A percentile compares a stretch with the other conserved stretches of the same genome.
Conservation (phyloP, 2,329 filamentous ascomycete species). For the Diaporthe eres region DNA sequence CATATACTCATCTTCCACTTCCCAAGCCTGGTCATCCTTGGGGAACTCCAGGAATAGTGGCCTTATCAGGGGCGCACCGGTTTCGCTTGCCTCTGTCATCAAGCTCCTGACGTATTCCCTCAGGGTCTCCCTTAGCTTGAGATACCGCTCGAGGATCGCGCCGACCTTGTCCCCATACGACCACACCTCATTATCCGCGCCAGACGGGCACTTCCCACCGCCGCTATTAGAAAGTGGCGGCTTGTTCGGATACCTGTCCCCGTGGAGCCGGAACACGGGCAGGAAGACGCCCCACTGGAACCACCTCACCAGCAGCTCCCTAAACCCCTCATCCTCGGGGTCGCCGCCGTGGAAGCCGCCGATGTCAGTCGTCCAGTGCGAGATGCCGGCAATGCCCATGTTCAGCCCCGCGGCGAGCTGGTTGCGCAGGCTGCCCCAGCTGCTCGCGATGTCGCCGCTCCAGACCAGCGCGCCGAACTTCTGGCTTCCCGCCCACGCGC, state of each 20-base stretch:
- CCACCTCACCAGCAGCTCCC: constrained; percentile 76
- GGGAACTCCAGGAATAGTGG: constrained; percentile 77
- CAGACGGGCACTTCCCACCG: constrained; percentile 60
- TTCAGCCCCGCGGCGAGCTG: constrained; percentile 75
- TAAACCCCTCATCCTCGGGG: constrained; percentile 67
- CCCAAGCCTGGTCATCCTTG: constrained; percentile 66
- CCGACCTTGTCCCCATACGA: constrained; percentile 74
- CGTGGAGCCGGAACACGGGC: constrained; percentile 77
- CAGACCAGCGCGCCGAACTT: constrained; percentile 76
- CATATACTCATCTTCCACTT: constrained; percentile 74
- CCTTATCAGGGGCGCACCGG: constrained; percentile 73
- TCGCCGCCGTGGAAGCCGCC: constrained; percentile 78
- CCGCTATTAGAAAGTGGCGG: constrained; percentile 52
- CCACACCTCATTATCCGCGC: constrained; percentile 76
- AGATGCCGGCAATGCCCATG: constrained; percentile 74
- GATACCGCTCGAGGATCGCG: constrained; percentile 71
- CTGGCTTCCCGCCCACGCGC: constrained; percentile 69
- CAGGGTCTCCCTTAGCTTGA: constrained; percentile 70
- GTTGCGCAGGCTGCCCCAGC: constrained; percentile 71
- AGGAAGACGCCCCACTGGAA: constrained; percentile 79
- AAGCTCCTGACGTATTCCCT: constrained; percentile 69
- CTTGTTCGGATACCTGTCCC: constrained; percentile 72
- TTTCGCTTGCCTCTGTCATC: constrained; percentile 72
- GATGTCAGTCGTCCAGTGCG: constrained; percentile 81
- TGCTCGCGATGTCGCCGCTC: constrained; percentile 77